Evolutionary conservation across 2,329 filamentous ascomycete species (phyloP), one percentile per base, ranked within the genome.

Genomic region (Raffaelea deltoideospora): DNA sequence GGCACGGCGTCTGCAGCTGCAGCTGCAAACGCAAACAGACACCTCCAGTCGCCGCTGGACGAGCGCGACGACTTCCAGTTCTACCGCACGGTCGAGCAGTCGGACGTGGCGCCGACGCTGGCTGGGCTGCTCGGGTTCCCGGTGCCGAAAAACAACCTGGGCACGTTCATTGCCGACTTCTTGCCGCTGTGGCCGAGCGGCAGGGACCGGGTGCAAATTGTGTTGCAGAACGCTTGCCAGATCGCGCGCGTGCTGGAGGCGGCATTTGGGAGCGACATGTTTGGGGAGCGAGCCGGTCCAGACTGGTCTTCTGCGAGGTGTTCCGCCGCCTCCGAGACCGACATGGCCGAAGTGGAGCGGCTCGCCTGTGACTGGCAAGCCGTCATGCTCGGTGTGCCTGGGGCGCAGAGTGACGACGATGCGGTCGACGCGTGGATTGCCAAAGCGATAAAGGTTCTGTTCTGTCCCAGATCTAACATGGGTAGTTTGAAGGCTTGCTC

Each of bases 81-180:
- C 52, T 96, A 96, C 53, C 67, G 64, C 23, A 74, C 65, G 37
- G 73, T 96, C n/a, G 83, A 96, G 52, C 90, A 98, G 59, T 93
- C 86, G 1, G 92, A 98, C 55, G 70, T 98, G 41, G 85, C 84
- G 0, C 87, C 90, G 2, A 95, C 88, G 0, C 63, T 98, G 18
- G 86, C 83, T 10, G 85, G 79, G 1, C 61, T 98, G 22, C 66
- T 98, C 31, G 87, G 87, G 0, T 79, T 98, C 45, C 88, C 90
- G 0, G 67, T 92, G 1, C 83, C 90, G 0, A 75, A 77, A 54
- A 98, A 98, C 51, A 96, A 86, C 44, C 61, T 98, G 1, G 90
- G 90, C 1, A 76, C 86, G 2, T 78, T 95, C 42, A 85, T 96
- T 34, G 65, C 73, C 0, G 74, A 85, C 6, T 79, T 98, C 45